Evolutionary conservation across 257 asterid species (phyloP), one percentile per base, ranked within the genome.

Genomic region (Lantana camara): DNA sequence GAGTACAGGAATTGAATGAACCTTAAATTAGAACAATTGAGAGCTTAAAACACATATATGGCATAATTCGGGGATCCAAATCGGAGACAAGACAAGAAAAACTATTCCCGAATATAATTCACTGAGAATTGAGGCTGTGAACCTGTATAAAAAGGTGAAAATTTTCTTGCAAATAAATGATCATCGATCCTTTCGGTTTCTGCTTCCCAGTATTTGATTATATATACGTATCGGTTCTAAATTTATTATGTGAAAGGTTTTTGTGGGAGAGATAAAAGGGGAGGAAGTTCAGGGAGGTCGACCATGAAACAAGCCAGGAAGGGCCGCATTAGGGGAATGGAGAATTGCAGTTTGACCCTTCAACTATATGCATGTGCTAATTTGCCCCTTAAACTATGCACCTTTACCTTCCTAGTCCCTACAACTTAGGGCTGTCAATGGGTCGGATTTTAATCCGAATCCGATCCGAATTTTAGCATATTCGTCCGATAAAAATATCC

Each of bases 61-160:
- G 2, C 0, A 1, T 17, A 37, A 50, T 1, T 22, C 14, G 17
- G 38, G 41, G 41, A 64, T 64, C 27, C 9, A 41, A 21, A 37
- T 37, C 61, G 10, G 22, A 35, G 49, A 30, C 49, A 16, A 55
- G 32, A 42, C 20, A 54, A 42, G 45, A 52, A 38, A 27, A 53
- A 20, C 9, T 13, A 50, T 41, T 65, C 34, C 10, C 40, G 51
- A 40, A 52, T 15, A 42, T 23, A 46, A 10, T 16, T 32, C 15
- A 14, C n/a, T n/a, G 35, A 52, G 41, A 50, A 22, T 1, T n/a
- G 17, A 50, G 50, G 45, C 32, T 30, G 29, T 10, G 13, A 29
- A 69, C 40, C 68, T 44, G 45, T 34, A 38, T 16, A 70, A 32
- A 17, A 8, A 69, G 20, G 53, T 40, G 52, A 62, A 59, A 19